Base-by-base conservation (phyloP, 352 stramenopile species). In the Albugo laibachii region DNA sequence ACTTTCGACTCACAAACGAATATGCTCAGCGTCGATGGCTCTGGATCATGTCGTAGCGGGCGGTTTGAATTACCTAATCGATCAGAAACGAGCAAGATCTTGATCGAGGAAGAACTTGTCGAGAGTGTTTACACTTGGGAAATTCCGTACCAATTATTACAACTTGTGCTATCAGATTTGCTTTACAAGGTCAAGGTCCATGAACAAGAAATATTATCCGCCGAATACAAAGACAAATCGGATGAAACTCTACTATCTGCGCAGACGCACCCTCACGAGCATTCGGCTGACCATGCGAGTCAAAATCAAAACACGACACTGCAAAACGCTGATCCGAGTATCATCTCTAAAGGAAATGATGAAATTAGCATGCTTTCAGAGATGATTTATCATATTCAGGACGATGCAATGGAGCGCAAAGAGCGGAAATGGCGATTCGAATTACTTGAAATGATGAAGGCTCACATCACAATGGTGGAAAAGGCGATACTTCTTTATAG, bases 61-160 rank as follows among this genome's bases (percentile, higher is more conserved):
- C 20, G 38, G 3, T 43, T 31, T 31, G 38, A 8, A 43, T 43
- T 43, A 24, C 20, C 3, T 43, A 24, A 43, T 19, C 38, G 38
- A 19, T 24, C 16, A 24, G 16, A 24, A 19, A 43, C 38, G 8
- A 19, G 20, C 3, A 89, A 89, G 54, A 62, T 85, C 36, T 57
- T 91, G 18, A 67, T 85, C 1, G 77, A 91, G 62, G 77, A 91
- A 65, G 77, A 87, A 51, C 51, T 91, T 13, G 76, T 91, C 19
- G 77, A 91, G 52, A 91, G 77, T 48, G 74, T 85, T n/a, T 91
- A 80, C 50, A 91, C 77, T 37, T 91, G 74, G 74, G 72, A 86
- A 48, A 77, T 91, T 41, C 77, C 77, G 27, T 86, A 84, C 47
- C 77, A 91, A 57, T 52, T 91, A 14, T 53, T 91, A 11, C 74